A percentile compares a stretch with the other conserved stretches of the same genome.
Evolutionary conservation across 2,329 filamentous ascomycete genomes (phyloP).

Genomic region (Xylariaceae sp.): DNA sequence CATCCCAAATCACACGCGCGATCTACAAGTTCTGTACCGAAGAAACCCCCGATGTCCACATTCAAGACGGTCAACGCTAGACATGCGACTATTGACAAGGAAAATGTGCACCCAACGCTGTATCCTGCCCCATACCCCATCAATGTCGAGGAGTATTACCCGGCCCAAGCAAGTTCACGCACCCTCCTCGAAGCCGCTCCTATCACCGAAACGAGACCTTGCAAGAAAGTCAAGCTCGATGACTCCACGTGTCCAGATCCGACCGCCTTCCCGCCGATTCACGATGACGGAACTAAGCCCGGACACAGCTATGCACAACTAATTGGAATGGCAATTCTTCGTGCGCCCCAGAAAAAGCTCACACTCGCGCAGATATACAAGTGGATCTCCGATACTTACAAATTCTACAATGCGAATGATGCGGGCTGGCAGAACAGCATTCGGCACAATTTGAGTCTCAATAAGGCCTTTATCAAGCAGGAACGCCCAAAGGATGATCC

Average conservation of each 20-base stretch:
- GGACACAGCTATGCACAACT: constrained; percentile 89
- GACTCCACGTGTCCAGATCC: constrained; percentile 58
- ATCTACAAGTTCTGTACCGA: constrained; percentile 62
- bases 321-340: constrained; percentile 94
- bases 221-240: constrained; percentile 64
- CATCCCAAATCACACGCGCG: constrained; percentile 53
- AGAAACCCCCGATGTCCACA: constrained; percentile 57
- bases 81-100: constrained; percentile 44
- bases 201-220: constrained; percentile 60
- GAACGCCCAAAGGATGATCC: constrained; percentile 95
- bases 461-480: constrained; percentile 94
- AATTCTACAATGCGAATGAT: constrained; percentile 78
- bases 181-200: constrained; percentile 67
- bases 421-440: constrained; percentile 99
- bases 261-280: constrained; percentile 72
- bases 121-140: constrained; percentile 48
- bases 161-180: constrained; percentile 53
- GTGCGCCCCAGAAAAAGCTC: constrained; percentile 74
- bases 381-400: constrained; percentile 95
- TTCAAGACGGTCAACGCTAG: constrained; percentile 51
- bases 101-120: constrained; percentile 49
- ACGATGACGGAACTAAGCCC: constrained; percentile 85
- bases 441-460: constrained; percentile 91
- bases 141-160: constrained; percentile 48
- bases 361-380: constrained; percentile 97